phyloP scores from a whole-genome alignment of 495 filamentous ascomycete species.

The Emericellopsis terricola region DNA sequence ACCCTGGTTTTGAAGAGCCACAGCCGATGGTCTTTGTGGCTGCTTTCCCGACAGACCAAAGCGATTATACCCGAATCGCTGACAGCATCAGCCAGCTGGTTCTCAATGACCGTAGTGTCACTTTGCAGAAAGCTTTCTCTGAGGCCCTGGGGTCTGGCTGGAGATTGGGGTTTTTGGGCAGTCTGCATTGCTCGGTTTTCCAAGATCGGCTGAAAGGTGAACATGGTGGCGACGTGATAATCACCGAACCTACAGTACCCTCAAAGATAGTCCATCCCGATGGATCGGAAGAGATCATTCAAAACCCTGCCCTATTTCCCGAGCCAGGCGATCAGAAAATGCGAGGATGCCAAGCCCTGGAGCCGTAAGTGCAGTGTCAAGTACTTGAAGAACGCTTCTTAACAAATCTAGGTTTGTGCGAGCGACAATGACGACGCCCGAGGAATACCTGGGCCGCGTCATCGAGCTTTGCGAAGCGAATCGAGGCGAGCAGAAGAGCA shows the following conservation, averaged over 20 bases:
- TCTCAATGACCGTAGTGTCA: conserved; percentile 89
- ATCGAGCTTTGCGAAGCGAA: conserved; percentile 91
- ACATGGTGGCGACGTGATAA: conserved; percentile 88
- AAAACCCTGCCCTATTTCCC: conserved; percentile 75
- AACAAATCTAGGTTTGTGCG: conserved; percentile 34
- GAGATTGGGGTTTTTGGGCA: conserved; percentile 88
- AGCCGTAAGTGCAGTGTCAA: conserved; percentile 35
- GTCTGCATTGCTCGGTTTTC: conserved; percentile 92
- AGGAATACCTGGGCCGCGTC: conserved; percentile 82
- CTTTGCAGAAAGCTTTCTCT: conserved; percentile 79
- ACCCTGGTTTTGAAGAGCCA: conserved; percentile 90
- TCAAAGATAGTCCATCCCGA: conserved; percentile 66
- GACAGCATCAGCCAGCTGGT: conserved; percentile 90
- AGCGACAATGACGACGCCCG: conserved; percentile 77
- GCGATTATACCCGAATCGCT: conserved; percentile 70
- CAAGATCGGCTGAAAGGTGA: conserved; percentile 93
- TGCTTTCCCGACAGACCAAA: conserved; percentile 81
- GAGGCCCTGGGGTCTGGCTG: conserved; percentile 89
- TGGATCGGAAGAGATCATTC: conserved; percentile 55
- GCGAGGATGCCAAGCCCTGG: conserved; percentile 42
- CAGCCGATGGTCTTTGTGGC: conserved; percentile 99
- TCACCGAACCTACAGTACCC: conserved; percentile 88
- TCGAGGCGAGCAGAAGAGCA: conserved; percentile 65
- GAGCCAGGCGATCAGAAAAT: conserved; percentile 42
- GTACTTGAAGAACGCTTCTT: neutral